Evolutionary conservation across 768 basidiomycete genomes (phyloP).

Genomic region (Rhodotorula graminis): DNA sequence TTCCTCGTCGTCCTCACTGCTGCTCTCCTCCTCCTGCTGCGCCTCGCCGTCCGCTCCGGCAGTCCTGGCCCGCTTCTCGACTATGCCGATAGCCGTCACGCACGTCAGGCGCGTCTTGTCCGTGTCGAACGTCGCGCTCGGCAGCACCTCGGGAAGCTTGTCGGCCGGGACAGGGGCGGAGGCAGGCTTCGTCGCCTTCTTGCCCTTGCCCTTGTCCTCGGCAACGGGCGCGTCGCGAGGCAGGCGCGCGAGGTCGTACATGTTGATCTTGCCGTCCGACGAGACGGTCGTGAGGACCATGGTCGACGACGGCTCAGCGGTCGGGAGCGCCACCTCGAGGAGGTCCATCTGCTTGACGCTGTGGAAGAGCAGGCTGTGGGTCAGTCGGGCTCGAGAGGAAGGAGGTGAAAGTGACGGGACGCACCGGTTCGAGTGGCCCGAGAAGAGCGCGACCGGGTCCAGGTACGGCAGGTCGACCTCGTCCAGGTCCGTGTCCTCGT

Average conservation of each 20-base stretch:
- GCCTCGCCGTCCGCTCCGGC: conserved; percentile 42
- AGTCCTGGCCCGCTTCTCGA: conserved; percentile 40
- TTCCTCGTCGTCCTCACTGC: conserved; percentile 47
- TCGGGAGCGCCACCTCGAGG: conserved; percentile 59
- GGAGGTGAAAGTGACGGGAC: conserved; percentile 42
- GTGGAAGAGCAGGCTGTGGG: too few relatives aligned
- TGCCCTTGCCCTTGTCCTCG: not conserved
- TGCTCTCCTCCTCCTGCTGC: conserved; percentile 35
- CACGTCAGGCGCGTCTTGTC: conserved; percentile 83
- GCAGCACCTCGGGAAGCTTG: conserved; percentile 48
- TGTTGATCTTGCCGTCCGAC: conserved; percentile 77
- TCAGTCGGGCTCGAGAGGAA: too few relatives aligned
- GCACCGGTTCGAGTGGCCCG: conserved; percentile 82
- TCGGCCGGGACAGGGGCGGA: conserved; percentile 4
- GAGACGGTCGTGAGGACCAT: conserved; percentile 68
- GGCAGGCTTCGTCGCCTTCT: not conserved
- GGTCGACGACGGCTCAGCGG: conserved; percentile 60
- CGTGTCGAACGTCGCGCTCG: conserved; percentile 69
- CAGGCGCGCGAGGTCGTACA: conserved; percentile 65
- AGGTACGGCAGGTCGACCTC: conserved; percentile 31
- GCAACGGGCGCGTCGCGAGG: conserved; percentile 47
- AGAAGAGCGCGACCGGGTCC: conserved; percentile 62
- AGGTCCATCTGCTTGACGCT: conserved; percentile 79
- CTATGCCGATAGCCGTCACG: conserved; percentile 47
- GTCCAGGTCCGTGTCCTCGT: conserved; percentile 37